phyloP scores from a whole-genome alignment of 2,329 filamentous ascomycete genomes.

The Fusarium napiforme region DNA sequence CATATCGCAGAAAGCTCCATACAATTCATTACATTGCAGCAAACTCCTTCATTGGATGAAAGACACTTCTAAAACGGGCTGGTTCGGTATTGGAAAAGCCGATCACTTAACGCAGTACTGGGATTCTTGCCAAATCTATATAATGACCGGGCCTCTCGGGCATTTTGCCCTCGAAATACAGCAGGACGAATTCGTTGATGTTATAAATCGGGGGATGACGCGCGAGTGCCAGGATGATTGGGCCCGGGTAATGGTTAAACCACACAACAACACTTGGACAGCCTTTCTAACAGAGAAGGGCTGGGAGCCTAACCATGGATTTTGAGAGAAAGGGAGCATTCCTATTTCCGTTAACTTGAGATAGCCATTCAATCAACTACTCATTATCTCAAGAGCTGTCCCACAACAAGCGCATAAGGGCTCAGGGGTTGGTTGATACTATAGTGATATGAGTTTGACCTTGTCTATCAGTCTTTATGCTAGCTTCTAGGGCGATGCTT shows the following conservation, averaged over 20 bases:
- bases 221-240: background rate
- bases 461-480: background rate
- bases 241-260: background rate
- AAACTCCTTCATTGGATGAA: background rate
- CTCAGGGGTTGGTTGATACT: background rate
- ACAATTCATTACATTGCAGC: background rate
- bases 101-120: background rate
- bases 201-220: background rate
- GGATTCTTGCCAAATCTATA: background rate
- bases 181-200: background rate
- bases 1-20: background rate
- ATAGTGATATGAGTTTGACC: background rate
- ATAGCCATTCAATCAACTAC: too few relatives aligned
- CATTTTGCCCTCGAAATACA: conserved; percentile 1
- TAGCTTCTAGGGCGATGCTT: background rate
- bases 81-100: background rate
- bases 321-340: background rate
- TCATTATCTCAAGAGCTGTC: background rate
- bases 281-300: conserved; percentile 7
- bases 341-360: too few relatives aligned
- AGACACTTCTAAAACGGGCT: background rate
- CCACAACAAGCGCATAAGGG: background rate
- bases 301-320: background rate
- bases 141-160: background rate
- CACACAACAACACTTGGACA: conserved; percentile 11